Evolutionary conservation across 805 yeast genomes (phyloP).

Genomic region (Wickerhamiella brachini): DNA sequence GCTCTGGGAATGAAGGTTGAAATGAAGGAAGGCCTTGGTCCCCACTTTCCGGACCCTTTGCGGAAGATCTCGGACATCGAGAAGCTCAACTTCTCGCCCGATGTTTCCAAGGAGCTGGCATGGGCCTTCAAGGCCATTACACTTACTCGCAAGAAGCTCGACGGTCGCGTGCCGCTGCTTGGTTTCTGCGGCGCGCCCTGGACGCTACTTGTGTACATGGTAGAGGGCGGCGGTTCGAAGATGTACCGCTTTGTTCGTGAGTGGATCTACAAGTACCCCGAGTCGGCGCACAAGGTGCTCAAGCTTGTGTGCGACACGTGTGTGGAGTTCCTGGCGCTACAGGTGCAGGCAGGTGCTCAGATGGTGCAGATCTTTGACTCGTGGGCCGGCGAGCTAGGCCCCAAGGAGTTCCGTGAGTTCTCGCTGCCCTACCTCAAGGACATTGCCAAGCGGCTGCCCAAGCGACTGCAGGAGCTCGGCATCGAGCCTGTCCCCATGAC

Average conservation of each 20-base stretch:
- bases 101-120: slow-evolving; percentile 61
- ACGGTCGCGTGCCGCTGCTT: slow-evolving; percentile 84
- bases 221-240: slow-evolving; percentile 93
- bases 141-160: slow-evolving; percentile 68
- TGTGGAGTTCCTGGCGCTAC: slow-evolving; percentile 82
- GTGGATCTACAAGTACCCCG: slow-evolving; percentile 77
- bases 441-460: slow-evolving; percentile 55
- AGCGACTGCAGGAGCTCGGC: slow-evolving; percentile 58
- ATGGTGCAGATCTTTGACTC: slow-evolving; percentile 94
- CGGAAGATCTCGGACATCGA: slow-evolving; percentile 56
- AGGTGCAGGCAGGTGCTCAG: slow-evolving; percentile 96
- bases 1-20: slow-evolving; percentile 94
- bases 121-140: slow-evolving; percentile 96
- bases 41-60: slow-evolving; percentile 79
- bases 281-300: slow-evolving; percentile 54
- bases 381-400: slow-evolving; percentile 96
- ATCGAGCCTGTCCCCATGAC: slow-evolving; percentile 73
- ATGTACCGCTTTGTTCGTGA: slow-evolving; percentile 82
- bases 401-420: slow-evolving; percentile 75
- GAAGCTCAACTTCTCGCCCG: slow-evolving; percentile 37
- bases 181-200: slow-evolving; percentile 98
- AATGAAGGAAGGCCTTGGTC: slow-evolving; percentile 92
- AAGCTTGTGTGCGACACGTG: slow-evolving; percentile 77
- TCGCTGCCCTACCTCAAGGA: slow-evolving; percentile 77
- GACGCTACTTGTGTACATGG: slow-evolving; percentile 93